Conservation (phyloP, 2,329 filamentous ascomycete species). For the Penicillium nordicum region DNA sequence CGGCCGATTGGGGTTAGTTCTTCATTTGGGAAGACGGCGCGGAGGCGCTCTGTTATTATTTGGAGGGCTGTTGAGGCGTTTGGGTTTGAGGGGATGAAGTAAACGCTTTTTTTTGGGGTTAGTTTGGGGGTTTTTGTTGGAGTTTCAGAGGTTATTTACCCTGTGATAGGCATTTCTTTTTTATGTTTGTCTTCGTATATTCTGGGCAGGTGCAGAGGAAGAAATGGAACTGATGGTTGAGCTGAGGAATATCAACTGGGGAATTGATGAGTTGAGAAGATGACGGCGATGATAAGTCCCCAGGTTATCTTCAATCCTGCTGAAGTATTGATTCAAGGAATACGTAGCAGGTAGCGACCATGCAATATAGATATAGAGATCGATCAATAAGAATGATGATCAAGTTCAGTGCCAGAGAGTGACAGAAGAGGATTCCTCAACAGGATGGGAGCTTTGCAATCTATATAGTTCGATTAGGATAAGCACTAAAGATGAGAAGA, state of each 20-base stretch:
- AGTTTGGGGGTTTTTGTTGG: background rate
- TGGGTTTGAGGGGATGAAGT: constrained; percentile 42
- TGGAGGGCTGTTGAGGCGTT: constrained; percentile 37
- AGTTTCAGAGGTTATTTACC: constrained; percentile 22
- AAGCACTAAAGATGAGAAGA: background rate
- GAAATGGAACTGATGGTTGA: background rate
- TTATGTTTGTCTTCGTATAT: background rate
- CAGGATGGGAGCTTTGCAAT: background rate
- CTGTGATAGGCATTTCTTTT: constrained; percentile 35
- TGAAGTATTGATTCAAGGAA: background rate
- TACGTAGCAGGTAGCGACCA: background rate
- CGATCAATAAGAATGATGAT: background rate
- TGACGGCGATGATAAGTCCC: background rate
- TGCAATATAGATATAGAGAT: background rate
- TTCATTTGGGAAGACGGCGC: constrained; percentile 35
- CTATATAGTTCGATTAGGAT: background rate
- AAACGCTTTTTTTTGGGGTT: constrained; percentile 32
- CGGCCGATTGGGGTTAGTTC: constrained; percentile 35
- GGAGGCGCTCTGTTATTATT: constrained; percentile 39
- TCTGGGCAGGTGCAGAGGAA: background rate
- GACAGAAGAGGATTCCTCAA: background rate
- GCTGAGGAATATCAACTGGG: background rate
- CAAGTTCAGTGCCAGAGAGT: background rate
- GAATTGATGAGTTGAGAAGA: background rate
- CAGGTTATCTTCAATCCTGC: background rate